Evolutionary conservation across 2,329 filamentous ascomycete genomes (phyloP).

Genomic region (Samsoniella hepiali): DNA sequence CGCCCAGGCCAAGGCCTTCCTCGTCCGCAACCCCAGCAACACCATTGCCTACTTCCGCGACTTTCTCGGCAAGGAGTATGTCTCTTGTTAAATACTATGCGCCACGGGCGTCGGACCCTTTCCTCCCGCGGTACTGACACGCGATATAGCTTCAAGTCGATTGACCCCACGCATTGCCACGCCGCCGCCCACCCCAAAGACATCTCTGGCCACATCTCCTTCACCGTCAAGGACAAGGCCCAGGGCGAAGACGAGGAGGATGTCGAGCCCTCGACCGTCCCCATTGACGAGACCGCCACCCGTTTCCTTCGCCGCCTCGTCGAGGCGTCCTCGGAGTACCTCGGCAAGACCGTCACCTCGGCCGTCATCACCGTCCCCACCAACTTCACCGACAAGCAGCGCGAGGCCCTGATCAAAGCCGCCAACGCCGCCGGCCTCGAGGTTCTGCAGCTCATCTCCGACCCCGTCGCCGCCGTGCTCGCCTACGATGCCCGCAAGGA

Average conservation of each 20-base stretch:
- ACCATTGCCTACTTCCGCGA: conserved; percentile 96
- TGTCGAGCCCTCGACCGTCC: conserved; percentile 57
- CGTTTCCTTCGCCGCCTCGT: conserved; percentile 81
- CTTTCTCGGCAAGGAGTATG: conserved; percentile 88
- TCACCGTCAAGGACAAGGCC: conserved; percentile 74
- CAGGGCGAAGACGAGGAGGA: conserved; percentile 46
- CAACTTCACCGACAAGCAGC: conserved; percentile 86
- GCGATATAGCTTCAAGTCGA: conserved; percentile 71
- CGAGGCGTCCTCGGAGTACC: conserved; percentile 81
- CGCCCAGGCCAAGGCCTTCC: conserved; percentile 88
- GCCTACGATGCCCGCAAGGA: conserved; percentile 88
- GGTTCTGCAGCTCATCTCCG: conserved; percentile 86
- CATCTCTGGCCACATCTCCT: conserved; percentile 67
- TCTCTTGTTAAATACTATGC: conserved; percentile 16
- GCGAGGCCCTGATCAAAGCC: conserved; percentile 71
- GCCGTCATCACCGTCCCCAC: conserved; percentile 92
- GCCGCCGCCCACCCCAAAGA: conserved; percentile 87
- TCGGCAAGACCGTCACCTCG: conserved; percentile 91
- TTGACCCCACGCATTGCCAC: conserved; percentile 94
- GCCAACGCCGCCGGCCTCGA: conserved; percentile 80
- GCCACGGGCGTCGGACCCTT: not conserved
- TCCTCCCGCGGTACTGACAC: conserved; percentile 12
- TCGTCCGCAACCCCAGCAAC: conserved; percentile 88
- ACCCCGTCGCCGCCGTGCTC: conserved; percentile 83
- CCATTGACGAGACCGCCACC: conserved; percentile 77